A percentile compares a stretch with the other conserved stretches of the same genome.
phyloP scores from a whole-genome alignment of 768 basidiomycete species.

The Termitomyces sp. region DNA sequence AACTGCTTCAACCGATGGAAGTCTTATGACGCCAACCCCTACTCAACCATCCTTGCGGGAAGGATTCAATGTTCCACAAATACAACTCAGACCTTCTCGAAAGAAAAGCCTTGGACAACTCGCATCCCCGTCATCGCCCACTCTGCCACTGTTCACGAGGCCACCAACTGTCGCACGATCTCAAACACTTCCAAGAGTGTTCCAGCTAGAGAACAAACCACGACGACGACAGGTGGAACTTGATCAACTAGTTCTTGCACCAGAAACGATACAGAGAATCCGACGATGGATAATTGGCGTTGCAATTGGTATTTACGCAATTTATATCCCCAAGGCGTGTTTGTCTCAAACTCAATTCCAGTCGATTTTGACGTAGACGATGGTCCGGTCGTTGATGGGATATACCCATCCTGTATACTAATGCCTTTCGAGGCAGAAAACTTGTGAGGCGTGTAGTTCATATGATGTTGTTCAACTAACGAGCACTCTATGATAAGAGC shows the following conservation, averaged over 20 bases:
- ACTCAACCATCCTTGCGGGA: slow-evolving; percentile 11
- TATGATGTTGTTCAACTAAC: slow-evolving; percentile 3
- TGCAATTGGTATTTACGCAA: slow-evolving; percentile 45
- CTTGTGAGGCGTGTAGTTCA: slow-evolving; percentile 51
- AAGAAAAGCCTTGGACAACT: slow-evolving; percentile 17
- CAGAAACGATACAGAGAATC: slow-evolving; percentile 41
- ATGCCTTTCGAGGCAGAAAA: slow-evolving; percentile 71
- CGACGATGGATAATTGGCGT: slow-evolving; percentile 65
- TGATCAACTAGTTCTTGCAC: slow-evolving; percentile 40
- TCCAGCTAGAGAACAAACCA: slow-evolving; percentile 23
- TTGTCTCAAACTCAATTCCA: slow-evolving; percentile 18
- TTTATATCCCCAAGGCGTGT: neutral
- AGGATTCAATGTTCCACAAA: slow-evolving; percentile 10
- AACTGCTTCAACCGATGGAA: slow-evolving; percentile 15
- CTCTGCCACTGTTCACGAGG: slow-evolving; percentile 11
- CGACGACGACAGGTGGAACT: slow-evolving; percentile 27
- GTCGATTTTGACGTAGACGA: slow-evolving; percentile 88
- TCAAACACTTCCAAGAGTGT: slow-evolving; percentile 37
- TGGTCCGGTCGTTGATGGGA: slow-evolving; percentile 69
- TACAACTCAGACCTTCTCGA: slow-evolving; percentile 9
- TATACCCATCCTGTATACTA: slow-evolving; percentile 64
- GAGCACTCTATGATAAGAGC: slow-evolving; percentile 44
- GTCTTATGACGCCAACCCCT: slow-evolving; percentile 14
- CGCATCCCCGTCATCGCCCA: slow-evolving; percentile 19
- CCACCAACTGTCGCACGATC: slow-evolving; percentile 32